Base-by-base conservation (phyloP, 139 green algal genomes). In the Nannochloris sp. region DNA sequence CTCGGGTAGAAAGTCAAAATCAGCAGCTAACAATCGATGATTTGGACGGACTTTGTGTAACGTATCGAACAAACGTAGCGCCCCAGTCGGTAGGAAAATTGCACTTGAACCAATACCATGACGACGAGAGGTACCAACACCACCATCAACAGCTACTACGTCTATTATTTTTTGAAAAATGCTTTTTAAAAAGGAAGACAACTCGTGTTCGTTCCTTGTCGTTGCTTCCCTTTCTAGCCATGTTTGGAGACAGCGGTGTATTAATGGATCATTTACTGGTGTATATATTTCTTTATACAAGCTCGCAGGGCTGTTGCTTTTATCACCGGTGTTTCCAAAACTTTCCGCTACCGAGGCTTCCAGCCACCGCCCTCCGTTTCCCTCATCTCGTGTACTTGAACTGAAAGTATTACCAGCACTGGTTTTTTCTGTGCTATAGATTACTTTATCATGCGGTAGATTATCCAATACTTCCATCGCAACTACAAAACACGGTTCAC, bases 391-490 rank as follows among this genome's bases (percentile, higher is more conserved):
- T 6, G 24, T 4, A n/a, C n/a, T n/a, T n/a, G n/a, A n/a, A n/a
- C n/a, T n/a, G n/a, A n/a, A n/a, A n/a, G n/a, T n/a, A n/a, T n/a
- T n/a, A n/a, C n/a, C n/a, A n/a, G n/a, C n/a, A n/a, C n/a, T n/a
- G n/a, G n/a, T n/a, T n/a, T n/a, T n/a, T n/a, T n/a, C n/a, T n/a
- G n/a, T n/a, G n/a, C n/a, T n/a, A 2, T 57, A 31, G 12, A 38
- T 61, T 38, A 63, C 37, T 25, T 62, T 72, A 71, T 91, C 84
- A 51, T 91, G 84, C 13, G 84, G 72, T 44, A 96, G 61, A 77
- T 96, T 96, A 75, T 96, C 89, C 59, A 96, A 73, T 55, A 96
- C 87, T 77, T 96, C 87, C 69, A 85, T 85, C 58, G 72, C 75
- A 12, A 92, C 45, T 24, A 94, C 70, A 46, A 83, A 87, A 34